Base-by-base conservation (phyloP, 2,329 filamentous ascomycete genomes). In the Trichoderma koningiopsis region DNA sequence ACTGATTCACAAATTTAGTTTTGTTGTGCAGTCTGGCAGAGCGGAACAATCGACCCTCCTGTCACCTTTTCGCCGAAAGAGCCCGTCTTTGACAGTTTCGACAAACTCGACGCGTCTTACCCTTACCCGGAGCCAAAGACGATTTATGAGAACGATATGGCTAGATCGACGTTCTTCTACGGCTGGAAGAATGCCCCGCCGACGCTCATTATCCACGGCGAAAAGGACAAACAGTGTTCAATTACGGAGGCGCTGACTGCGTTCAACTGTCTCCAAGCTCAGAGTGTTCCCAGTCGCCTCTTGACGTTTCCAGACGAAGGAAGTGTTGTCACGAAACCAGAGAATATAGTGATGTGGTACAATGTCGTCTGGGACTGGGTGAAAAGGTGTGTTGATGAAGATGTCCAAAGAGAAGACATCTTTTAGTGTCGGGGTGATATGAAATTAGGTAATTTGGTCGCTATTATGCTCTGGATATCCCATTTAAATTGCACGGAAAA, bases 231-330 rank as follows among this genome's bases (percentile, higher is more conserved):
- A 73, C 84, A 91, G 7, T 78, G 74, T 64, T 76, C 79, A 5
- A 70, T 81, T 5, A 79, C 79, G 0, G 79, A 82, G 76, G 92
- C 92, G 0, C 79, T 94, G 33, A 86, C 89, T 0, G 87, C 89
- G 0, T 94, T 94, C 78, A 92, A 93, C 71, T 87, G 90, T 1
- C 81, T 94, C 31, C 91, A 94, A 79, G 84, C 85, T 16, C 83
- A 85, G 64, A 89, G 89, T 0, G 84, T 94, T 3, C 87, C 90
- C 43, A 92, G 89, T 72, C 86, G 88, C 70, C 89, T 93, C 70
- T 74, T 94, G 76, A 89, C 86, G 0, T 94, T 94, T 74, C 87
- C 90, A 0, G 91, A 92, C 76, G 91, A 93, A 79, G 88, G 89
- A 62, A 90, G 92, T 74, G 91, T 86, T 85, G 89, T 92, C 4